These are phyloP conservation scores for Lentinula sp. DNA, from an alignment of 768 basidiomycete species.

Conservation along the genomic window DNA sequence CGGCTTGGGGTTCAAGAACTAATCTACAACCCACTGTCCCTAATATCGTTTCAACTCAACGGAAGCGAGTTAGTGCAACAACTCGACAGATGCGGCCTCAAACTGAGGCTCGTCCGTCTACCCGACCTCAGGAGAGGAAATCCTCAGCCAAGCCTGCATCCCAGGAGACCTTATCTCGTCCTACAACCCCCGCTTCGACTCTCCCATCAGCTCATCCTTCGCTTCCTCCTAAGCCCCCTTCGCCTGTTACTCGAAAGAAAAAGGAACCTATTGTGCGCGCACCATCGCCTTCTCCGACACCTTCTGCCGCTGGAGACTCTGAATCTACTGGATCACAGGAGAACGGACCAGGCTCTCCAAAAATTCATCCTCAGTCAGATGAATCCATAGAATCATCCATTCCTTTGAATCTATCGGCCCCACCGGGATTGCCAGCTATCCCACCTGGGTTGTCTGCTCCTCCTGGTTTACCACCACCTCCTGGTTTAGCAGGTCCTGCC, in stretches of 20 bases:
- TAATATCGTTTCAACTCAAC: constrained; percentile 20
- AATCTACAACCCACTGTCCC: constrained; percentile 14
- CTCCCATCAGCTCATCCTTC: constrained; percentile 31
- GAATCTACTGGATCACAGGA: constrained; percentile 48
- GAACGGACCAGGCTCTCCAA: constrained; percentile 30
- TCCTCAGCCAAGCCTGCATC: constrained; percentile 33
- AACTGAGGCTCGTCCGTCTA: constrained; percentile 29
- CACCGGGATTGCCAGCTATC: constrained; percentile 35
- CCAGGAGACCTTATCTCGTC: constrained; percentile 54
- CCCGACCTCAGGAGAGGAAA: constrained; percentile 40
- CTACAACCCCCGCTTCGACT: constrained; percentile 43
- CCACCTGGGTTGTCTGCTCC: constrained; percentile 54
- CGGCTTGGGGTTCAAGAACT: constrained; percentile 56
- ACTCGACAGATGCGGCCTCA: constrained; percentile 42
- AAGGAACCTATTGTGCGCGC: constrained; percentile 24
- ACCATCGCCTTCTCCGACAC: constrained; percentile 36
- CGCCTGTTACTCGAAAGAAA: constrained; percentile 36
- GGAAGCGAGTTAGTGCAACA: constrained; percentile 36
- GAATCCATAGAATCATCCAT: constrained; percentile 30
- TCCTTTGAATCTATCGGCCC: constrained; percentile 21
- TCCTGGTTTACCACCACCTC: constrained; percentile 59
- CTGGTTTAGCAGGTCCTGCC: constrained; percentile 34
- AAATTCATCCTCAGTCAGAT: constrained; percentile 29
- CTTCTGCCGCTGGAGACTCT: constrained; percentile 35
- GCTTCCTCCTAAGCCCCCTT: constrained; percentile 35